Conservation (phyloP, 495 filamentous ascomycete genomes). For the Trichoderma parareesei region DNA sequence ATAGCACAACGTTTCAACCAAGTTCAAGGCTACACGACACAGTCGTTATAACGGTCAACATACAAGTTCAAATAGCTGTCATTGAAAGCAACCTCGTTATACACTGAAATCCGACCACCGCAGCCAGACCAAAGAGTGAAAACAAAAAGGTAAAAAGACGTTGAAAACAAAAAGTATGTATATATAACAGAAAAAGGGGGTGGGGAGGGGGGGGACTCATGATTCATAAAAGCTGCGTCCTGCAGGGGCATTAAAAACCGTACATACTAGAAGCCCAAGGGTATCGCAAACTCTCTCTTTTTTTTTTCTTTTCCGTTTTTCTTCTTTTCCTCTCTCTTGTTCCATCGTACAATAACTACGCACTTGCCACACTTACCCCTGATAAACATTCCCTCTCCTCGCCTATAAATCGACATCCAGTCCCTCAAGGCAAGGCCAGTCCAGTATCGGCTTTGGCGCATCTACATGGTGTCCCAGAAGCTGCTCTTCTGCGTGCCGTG, state of each 20-base stretch:
- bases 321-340: neutral
- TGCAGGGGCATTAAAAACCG: slow-evolving; percentile 20
- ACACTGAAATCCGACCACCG: neutral
- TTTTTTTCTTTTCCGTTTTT: neutral
- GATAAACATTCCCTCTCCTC: neutral
- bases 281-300: neutral
- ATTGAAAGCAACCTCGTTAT: neutral
- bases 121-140: neutral
- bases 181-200: neutral
- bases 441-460: neutral
- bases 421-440: no score
- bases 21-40: no score
- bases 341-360: slow-evolving; percentile 7
- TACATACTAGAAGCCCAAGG: slow-evolving; percentile 16
- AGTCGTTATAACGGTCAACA: no score
- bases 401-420: no score
- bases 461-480: slow-evolving; percentile 49
- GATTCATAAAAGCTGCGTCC: slow-evolving; percentile 25
- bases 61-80: no score
- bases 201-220: slow-evolving; percentile 12
- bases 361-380: neutral
- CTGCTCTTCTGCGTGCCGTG: slow-evolving; percentile 26
- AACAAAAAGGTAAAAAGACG: slow-evolving; percentile 18
- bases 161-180: no score
- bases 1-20: no score